These are phyloP conservation scores for Fusarium sulawesiense DNA, from an alignment of 2,329 filamentous ascomycete genomes.

Conservation along the genomic window DNA sequence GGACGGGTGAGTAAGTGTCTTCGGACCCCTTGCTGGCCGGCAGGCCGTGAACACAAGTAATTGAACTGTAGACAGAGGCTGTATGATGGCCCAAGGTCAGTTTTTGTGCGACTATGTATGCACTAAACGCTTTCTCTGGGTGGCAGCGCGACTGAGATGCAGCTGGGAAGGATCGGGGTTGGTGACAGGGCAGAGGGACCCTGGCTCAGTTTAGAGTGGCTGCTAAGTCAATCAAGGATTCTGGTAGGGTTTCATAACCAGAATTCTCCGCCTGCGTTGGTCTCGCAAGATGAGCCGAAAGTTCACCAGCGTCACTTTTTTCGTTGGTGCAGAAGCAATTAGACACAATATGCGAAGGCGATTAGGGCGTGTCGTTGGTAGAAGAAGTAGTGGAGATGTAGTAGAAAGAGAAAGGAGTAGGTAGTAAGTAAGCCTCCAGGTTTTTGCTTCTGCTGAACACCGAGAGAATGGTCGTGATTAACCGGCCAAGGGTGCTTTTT, in stretches of 20 bases:
- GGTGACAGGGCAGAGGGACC: constrained; percentile 53
- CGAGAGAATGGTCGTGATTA: constrained; percentile 31
- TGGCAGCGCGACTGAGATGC: constrained; percentile 57
- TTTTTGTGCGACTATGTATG: constrained; percentile 63
- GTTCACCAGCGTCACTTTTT: constrained; percentile 40
- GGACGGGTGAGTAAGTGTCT: constrained; percentile 40
- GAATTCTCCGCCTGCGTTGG: constrained; percentile 54
- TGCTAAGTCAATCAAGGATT: constrained; percentile 52
- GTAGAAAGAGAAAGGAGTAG: constrained; percentile 25
- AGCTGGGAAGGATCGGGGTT: constrained; percentile 57
- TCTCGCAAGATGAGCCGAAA: constrained; percentile 32
- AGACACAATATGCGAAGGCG: constrained; percentile 43
- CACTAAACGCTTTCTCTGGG: constrained; percentile 45
- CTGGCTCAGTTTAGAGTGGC: constrained; percentile 53
- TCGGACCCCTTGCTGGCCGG: constrained; percentile 44
- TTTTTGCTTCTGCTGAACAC: constrained; percentile 30
- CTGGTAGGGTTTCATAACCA: constrained; percentile 48
- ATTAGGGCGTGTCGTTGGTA: constrained; percentile 34
- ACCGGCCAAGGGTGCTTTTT: constrained; percentile 21
- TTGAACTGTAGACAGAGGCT: constrained; percentile 48
- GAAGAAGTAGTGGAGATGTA: constrained; percentile 25
- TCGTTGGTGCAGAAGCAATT: constrained; percentile 42
- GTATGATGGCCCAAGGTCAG: constrained; percentile 57
- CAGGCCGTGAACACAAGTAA: constrained; percentile 48
- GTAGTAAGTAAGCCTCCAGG: constrained; percentile 36